A percentile compares a stretch with the other conserved stretches of the same genome.
These are phyloP conservation scores for Scheffersomyces segobiensis DNA, from an alignment of 1,139 yeast genomes.

Conservation along the genomic window DNA sequence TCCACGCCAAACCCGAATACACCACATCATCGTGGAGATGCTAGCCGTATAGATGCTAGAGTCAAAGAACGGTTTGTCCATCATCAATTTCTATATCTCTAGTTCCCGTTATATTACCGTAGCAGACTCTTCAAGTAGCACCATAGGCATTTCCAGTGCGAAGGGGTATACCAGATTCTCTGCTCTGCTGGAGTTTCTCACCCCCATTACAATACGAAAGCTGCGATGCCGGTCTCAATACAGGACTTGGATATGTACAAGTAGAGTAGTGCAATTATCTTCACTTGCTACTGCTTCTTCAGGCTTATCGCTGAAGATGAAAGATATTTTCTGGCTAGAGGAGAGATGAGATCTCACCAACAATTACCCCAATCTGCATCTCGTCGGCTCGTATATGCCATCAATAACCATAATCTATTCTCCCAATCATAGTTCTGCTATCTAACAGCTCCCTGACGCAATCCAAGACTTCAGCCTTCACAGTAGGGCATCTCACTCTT, in stretches of 20 bases:
- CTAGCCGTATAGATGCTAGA: not conserved
- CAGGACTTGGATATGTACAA: not conserved
- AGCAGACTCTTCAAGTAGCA: not conserved
- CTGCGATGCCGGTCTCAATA: not conserved
- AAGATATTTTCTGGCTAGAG: not conserved
- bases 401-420: not conserved
- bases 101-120: not conserved
- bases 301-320: not conserved
- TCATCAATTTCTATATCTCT: not conserved
- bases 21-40: not conserved
- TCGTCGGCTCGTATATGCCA: not conserved
- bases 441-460: not conserved
- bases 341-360: not conserved
- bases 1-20: not conserved
- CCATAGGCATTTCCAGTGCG: not conserved
- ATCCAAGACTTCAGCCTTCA: not conserved
- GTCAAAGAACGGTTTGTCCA: not conserved
- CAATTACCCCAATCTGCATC: not conserved
- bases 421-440: not conserved
- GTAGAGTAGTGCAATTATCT: not conserved
- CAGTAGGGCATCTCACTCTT: not conserved
- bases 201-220: not conserved
- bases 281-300: not conserved
- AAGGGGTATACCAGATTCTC: not conserved
- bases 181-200: not conserved